A percentile compares a stretch with the other conserved stretches of the same genome.
Evolutionary conservation across 176 grass and related monocot genomes (phyloP).

Genomic region (Leersia perrieri): DNA sequence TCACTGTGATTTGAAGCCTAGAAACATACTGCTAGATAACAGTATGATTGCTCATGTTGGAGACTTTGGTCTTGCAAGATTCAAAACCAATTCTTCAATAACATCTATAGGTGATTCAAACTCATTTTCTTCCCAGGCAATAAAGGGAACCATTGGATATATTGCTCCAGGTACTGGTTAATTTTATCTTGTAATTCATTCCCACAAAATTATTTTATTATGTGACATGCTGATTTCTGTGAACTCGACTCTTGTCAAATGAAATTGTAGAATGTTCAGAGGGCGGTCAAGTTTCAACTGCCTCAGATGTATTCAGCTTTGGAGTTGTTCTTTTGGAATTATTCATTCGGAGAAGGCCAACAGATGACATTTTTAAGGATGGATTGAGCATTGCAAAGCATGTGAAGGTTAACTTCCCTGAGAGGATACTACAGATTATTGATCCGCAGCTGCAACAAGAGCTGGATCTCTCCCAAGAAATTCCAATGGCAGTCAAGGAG

Average conservation of each 20-base stretch:
- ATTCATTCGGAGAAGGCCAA: constrained; percentile 13
- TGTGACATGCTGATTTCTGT: too few relatives aligned
- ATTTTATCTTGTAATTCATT: background rate
- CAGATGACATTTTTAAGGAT: constrained; percentile 19
- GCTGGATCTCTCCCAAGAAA: background rate
- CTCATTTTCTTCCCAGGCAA: background rate
- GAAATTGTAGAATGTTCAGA: background rate
- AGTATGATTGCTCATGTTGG: constrained; percentile 17
- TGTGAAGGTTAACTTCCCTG: background rate
- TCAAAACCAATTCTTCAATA: background rate
- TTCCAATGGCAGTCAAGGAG: background rate
- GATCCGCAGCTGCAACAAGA: background rate
- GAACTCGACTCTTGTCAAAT: background rate
- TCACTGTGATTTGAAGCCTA: constrained; percentile 33
- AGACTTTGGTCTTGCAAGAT: constrained; percentile 25
- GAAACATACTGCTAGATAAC: constrained; percentile 11
- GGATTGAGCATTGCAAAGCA: background rate
- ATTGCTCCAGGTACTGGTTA: constrained; percentile 16
- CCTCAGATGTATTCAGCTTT: constrained; percentile 11
- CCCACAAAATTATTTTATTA: too few relatives aligned
- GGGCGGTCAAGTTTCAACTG: background rate
- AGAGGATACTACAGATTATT: background rate
- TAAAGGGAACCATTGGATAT: constrained; percentile 27
- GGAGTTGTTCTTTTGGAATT: constrained; percentile 13
- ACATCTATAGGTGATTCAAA: background rate